Evolutionary conservation across 2,329 filamentous ascomycete species (phyloP).

Genomic region (Aspergillus fumigatus): DNA sequence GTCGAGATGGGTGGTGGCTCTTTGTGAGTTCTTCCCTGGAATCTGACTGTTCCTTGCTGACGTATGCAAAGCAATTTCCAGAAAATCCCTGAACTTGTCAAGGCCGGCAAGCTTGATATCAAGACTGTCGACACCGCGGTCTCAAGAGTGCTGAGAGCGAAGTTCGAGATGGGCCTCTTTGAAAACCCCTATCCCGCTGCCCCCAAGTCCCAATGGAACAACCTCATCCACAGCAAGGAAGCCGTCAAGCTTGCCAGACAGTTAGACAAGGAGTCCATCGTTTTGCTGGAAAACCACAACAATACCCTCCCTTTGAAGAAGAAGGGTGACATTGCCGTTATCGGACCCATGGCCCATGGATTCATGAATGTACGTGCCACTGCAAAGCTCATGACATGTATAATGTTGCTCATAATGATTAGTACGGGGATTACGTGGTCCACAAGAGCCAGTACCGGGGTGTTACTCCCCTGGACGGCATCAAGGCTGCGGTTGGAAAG

Average conservation of each 20-base stretch:
- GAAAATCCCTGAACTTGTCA: slow-evolving; percentile 61
- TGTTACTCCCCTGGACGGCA: slow-evolving; percentile 66
- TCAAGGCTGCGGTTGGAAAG: slow-evolving; percentile 53
- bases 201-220: slow-evolving; percentile 50
- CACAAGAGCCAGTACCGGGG: slow-evolving; percentile 60
- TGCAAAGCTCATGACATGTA: not conserved
- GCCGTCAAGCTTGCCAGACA: slow-evolving; percentile 57
- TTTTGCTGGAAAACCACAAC: slow-evolving; percentile 57
- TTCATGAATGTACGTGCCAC: slow-evolving; percentile 61
- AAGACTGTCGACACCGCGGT: slow-evolving; percentile 63
- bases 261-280: slow-evolving; percentile 61
- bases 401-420: slow-evolving; percentile 1
- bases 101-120: slow-evolving; percentile 57
- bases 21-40: slow-evolving; percentile 37
- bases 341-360: slow-evolving; percentile 69
- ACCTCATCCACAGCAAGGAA: slow-evolving; percentile 59
- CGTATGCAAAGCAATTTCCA: slow-evolving; percentile 51
- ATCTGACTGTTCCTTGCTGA: not conserved
- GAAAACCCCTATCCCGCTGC: slow-evolving; percentile 64
- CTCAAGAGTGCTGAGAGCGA: slow-evolving; percentile 59
- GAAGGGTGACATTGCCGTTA: slow-evolving; percentile 64
- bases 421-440: slow-evolving; percentile 72
- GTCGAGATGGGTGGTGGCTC: slow-evolving; percentile 73
- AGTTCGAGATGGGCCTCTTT: slow-evolving; percentile 67
- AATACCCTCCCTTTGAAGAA: slow-evolving; percentile 54